Evolutionary conservation across 768 basidiomycete species (phyloP).

Genomic region (Lentinula detonsa): DNA sequence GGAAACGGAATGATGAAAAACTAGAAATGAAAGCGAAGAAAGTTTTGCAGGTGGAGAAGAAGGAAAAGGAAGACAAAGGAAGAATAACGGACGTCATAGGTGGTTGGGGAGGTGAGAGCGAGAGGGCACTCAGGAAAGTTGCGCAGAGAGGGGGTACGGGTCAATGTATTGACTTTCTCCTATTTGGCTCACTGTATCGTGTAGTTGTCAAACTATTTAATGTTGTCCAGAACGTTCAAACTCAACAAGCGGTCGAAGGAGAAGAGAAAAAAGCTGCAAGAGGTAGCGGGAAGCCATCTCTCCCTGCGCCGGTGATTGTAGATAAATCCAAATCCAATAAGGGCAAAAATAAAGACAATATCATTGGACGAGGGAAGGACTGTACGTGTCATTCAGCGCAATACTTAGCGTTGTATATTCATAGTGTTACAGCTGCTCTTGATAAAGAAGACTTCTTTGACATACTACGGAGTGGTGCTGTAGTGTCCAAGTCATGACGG

Average conservation of each 20-base stretch:
- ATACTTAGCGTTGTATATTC: slow-evolving; percentile 4
- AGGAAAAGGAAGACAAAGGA: slow-evolving; percentile 67
- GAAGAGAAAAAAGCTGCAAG: slow-evolving; percentile 56
- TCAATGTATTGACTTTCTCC: neutral
- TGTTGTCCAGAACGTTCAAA: slow-evolving; percentile 77
- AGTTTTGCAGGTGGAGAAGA: slow-evolving; percentile 63
- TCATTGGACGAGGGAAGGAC: slow-evolving; percentile 51
- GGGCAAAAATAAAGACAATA: slow-evolving; percentile 47
- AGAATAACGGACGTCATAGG: slow-evolving; percentile 68
- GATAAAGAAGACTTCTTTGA: slow-evolving; percentile 76
- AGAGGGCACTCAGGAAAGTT: slow-evolving; percentile 71
- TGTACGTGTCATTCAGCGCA: slow-evolving; percentile 32
- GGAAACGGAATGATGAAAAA: slow-evolving; percentile 71
- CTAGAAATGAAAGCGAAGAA: slow-evolving; percentile 68
- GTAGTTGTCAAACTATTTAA: slow-evolving; percentile 85
- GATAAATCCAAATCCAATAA: slow-evolving; percentile 42
- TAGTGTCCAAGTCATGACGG: slow-evolving; percentile 65
- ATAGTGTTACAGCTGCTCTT: slow-evolving; percentile 36
- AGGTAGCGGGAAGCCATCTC: slow-evolving; percentile 68
- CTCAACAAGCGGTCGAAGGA: slow-evolving; percentile 40
- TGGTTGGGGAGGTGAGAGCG: slow-evolving; percentile 86
- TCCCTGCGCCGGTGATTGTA: slow-evolving; percentile 59
- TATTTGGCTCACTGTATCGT: neutral
- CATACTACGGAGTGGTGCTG: slow-evolving; percentile 74
- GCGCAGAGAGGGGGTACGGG: slow-evolving; percentile 77